Evolutionary conservation across 441 rosid genomes (phyloP), one percentile per base, ranked within the genome.

Genomic region (Mallotus japonicus): DNA sequence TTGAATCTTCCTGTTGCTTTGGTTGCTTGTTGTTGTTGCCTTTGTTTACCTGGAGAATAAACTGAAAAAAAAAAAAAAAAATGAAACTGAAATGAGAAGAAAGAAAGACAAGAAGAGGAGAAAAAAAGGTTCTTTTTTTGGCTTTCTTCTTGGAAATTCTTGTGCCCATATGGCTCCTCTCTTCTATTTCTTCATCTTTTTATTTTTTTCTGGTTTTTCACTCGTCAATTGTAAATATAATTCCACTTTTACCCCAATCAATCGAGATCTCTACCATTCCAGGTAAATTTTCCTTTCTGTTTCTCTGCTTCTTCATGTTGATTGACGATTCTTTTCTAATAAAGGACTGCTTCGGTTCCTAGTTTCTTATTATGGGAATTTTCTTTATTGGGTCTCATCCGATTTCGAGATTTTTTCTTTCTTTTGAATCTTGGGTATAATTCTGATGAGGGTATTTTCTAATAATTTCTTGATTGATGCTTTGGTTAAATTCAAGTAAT

Each of bases 251-350:
- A 89, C 92, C 40, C 95, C 97, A 34, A 89, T 96, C 79, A 90
- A 92, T 84, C 85, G 86, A 70, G 97, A 93, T 89, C 98, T 96
- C 77, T 96, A 96, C 78, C 98, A 89, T 81, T 92, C 97, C 80
- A 93, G 98, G 99, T 89, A 40, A 47, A 58, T 37, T 6, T 19
- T 8, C 37, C 57, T 11, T 6, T 19, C 22, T 9, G 1, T n/a
- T 22, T 3, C 4, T 49, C n/a, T 46, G 50, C 19, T 2, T 9
- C 47, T 17, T 53, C 63, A 55, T 47, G 55, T 28, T 37, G 40
- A 37, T 42, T 65, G 16, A 61, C 62, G 14, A 14, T n/a, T 44
- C 13, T 6, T 50, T 51, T 49, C 15, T 66, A 1, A 28, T 28
- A 10, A 37, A 55, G 6, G n/a, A 14, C 13, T 44, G 37, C 53